phyloP scores from a whole-genome alignment of 2,329 filamentous ascomycete genomes.

The Shiraia sp. region DNA sequence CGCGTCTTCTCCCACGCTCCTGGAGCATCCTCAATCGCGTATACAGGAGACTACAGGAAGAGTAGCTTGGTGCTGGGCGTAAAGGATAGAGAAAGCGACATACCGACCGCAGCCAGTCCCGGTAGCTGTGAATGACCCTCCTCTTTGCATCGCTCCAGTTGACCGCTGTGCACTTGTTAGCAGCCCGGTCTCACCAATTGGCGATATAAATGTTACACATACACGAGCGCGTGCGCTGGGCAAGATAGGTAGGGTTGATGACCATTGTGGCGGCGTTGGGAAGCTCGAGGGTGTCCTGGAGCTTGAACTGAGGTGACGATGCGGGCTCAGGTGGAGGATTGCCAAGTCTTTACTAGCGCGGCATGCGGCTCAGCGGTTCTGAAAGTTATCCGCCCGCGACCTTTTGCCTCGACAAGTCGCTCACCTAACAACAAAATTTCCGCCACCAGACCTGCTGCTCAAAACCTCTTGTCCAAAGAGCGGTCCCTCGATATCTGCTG shows the following conservation, averaged over 20 bases:
- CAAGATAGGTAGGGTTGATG: conserved; percentile 92
- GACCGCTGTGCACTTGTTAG: conserved; percentile 62
- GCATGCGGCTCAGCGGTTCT: conserved; percentile 12
- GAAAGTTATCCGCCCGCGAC: conserved; percentile 12
- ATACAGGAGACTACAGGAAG: not conserved
- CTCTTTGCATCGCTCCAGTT: conserved; percentile 88
- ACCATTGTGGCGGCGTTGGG: conserved; percentile 60
- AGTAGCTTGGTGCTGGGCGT: not conserved
- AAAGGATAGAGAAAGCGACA: conserved; percentile 46
- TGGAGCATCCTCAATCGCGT: not conserved
- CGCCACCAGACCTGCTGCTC: not conserved
- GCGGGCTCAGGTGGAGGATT: conserved; percentile 33
- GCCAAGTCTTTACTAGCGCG: conserved; percentile 22
- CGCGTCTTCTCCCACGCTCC: not conserved
- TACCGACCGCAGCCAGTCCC: conserved; percentile 96
- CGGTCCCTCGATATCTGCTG: not conserved
- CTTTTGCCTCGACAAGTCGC: conserved; percentile 9
- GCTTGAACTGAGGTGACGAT: conserved; percentile 36
- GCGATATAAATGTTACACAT: conserved; percentile 18
- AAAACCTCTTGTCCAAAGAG: not conserved
- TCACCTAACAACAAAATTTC: not conserved
- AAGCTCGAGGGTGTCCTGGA: conserved; percentile 24
- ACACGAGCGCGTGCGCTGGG: conserved; percentile 59
- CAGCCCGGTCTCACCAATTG: conserved; percentile 18
- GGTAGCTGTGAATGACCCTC: conserved; percentile 86